Conservation (phyloP, 2,329 filamentous ascomycete species). For the Phialocephala sp. region DNA sequence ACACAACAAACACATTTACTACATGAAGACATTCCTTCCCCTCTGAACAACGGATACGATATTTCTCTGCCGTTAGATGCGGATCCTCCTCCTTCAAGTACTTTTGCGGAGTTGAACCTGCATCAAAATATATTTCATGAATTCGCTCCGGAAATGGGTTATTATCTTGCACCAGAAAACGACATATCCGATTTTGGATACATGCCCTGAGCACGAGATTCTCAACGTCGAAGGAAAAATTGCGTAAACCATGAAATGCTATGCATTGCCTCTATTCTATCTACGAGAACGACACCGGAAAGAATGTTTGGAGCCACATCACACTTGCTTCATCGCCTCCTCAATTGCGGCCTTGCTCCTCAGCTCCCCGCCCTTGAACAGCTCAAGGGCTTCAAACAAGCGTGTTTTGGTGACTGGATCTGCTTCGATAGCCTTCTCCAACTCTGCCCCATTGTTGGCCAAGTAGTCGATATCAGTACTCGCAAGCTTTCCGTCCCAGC, state of each 20-base stretch:
- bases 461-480: slow-evolving; percentile 23
- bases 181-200: neutral
- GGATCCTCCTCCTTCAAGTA: neutral
- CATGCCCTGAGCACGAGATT: neutral
- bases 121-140: slow-evolving; percentile 7
- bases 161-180: neutral
- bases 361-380: slow-evolving; percentile 23
- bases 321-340: slow-evolving; percentile 19
- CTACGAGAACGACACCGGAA: neutral
- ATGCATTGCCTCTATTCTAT: neutral
- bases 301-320: neutral
- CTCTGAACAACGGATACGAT: neutral
- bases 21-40: neutral
- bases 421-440: slow-evolving; percentile 20
- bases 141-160: neutral
- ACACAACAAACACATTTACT: neutral
- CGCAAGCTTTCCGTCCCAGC: slow-evolving; percentile 20
- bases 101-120: slow-evolving; percentile 9
- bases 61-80: neutral
- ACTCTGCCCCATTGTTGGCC: slow-evolving; percentile 19
- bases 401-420: slow-evolving; percentile 17
- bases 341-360: slow-evolving; percentile 22
- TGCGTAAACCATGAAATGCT: neutral
- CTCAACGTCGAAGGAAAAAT: neutral
- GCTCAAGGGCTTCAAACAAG: slow-evolving; percentile 19